Evolutionary conservation across 306 rosid genomes (phyloP), one percentile per base, ranked within the genome.

Genomic region (Lathyrus oleraceus): DNA sequence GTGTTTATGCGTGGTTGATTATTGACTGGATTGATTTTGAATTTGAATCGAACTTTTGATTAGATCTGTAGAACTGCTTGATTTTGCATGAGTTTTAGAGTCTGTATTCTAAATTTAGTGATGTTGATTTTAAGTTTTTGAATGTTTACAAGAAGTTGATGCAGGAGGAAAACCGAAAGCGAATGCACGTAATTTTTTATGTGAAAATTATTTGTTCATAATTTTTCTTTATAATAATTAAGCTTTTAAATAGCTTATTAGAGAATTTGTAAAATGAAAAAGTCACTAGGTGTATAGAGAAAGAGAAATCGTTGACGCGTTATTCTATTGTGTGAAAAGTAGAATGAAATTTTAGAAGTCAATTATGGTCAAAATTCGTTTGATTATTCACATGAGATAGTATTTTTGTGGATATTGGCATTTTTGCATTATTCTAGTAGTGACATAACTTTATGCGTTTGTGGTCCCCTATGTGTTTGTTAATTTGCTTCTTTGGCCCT

Each of bases 381-480:
- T 49, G 69, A 54, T 20, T 39, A 23, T 53, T 73, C 36, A 32
- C 1, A 39, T 14, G 45, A 3, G 45, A 63, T 58, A 65, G 62
- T 70, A 72, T 61, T 73, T 73, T 64, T 49, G 70, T 62, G 59
- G 47, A 61, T 61, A 47, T 64, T 30, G 69, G 74, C 8, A 63
- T 57, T 61, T 35, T 35, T 11, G 44, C 5, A 56, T 47, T 11
- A 38, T 17, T 27, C 68, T 35, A 57, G 30, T 27, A 72, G 28
- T 76, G 76, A 67, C 45, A 25, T 60, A 27, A 54, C 44, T 58
- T 32, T 12, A 71, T 11, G 35, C 5, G 44, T 51, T 78, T 28
- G 79, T 60, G 82, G 82, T 72, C 78, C 82, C 78, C 71, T 17
- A 39, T 7, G 60, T 76, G 79, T 72, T 72, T 81, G 78, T 62